Base-by-base conservation (phyloP, 192 early-diverging fungal genomes). In the Gamsiella multidivaricata region DNA sequence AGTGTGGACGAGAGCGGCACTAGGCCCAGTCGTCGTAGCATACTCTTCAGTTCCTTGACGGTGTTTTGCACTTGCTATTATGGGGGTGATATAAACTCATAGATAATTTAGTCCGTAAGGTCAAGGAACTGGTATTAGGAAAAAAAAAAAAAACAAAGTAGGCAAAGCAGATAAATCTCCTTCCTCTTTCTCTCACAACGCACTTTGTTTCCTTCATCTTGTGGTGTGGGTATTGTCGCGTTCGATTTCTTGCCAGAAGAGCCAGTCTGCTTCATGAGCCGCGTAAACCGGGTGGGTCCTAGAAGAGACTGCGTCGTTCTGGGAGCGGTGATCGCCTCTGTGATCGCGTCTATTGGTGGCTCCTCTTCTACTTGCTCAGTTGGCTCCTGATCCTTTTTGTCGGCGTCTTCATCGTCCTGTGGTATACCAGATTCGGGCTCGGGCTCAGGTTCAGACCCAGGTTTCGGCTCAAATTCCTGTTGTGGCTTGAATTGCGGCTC, bases 271-370 rank as follows among this genome's bases (percentile, higher is more conserved):
- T 78, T 78, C 5, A 66, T 36, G 18, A 78, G 58, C 5, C 74
- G 59, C 2, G 74, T 78, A 47, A 78, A 78, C 23, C 74, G 51
- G 22, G 74, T 36, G 1, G 74, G 65, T 10, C 65, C 74, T 22
- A 61, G 66, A 2, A 59, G 31, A 2, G 52, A 10, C 8, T 42
- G 29, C 28, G 36, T 28, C 1, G n/a, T 32, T 32, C n/a, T n/a
- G n/a, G 45, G 45, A 6, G n/a, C 45, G n/a, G 45, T 39, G 50
- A 25, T 50, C 45, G 14, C 23, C 3, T 7, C 5, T 47, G 2
- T 3, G 17, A 8, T 39, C 34, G 61, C 25, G 6, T 25, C 45
- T 18, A 18, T 18, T 46, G 17, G 9, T 46, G 10, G 45, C 15
- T 46, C 45, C 8, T 41, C 39, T 14, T 7, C 39, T 7, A 10